These are phyloP conservation scores for Emmonsiellopsis sp. DNA, from an alignment of 2,329 filamentous ascomycete species.

Conservation along the genomic window DNA sequence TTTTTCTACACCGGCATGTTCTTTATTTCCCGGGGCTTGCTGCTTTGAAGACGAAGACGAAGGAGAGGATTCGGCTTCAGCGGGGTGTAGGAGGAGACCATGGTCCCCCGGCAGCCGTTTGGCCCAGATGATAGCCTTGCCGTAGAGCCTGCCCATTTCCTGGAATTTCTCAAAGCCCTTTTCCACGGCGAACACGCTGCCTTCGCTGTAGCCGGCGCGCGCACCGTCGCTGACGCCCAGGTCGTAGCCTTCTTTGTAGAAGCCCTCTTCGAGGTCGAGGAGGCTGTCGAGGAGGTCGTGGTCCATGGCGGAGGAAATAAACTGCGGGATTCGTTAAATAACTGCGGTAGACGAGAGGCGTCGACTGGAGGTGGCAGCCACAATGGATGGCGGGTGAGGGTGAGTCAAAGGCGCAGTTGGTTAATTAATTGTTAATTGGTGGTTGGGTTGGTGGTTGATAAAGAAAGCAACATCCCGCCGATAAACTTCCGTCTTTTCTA, in stretches of 20 bases:
- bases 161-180: constrained; percentile 91
- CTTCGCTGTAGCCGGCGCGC: constrained; percentile 73
- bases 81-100: constrained; percentile 4
- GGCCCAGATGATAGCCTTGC: constrained; percentile 74
- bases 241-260: constrained; percentile 74
- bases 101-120: constrained; percentile 48
- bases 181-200: constrained; percentile 80
- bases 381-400: no score
- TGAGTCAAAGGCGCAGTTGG: background rate
- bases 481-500: background rate
- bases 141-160: constrained; percentile 68
- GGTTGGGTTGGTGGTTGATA: no score
- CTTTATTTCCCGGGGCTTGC: background rate
- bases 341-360: background rate
- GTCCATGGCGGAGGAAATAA: background rate
- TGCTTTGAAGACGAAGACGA: background rate
- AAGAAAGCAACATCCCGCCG: background rate
- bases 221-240: constrained; percentile 68
- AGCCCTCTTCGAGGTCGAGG: constrained; percentile 54
- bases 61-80: background rate
- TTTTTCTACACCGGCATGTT: background rate
- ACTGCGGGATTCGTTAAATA: background rate
- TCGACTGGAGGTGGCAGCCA: background rate
- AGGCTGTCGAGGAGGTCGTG: constrained; percentile 47
- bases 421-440: background rate